Percentiles rank a stretch among this genome's conserved stretches.
These are phyloP conservation scores for Blastocystis sp. DNA, from an alignment of 352 stramenopile species.

Conservation along the genomic window DNA sequence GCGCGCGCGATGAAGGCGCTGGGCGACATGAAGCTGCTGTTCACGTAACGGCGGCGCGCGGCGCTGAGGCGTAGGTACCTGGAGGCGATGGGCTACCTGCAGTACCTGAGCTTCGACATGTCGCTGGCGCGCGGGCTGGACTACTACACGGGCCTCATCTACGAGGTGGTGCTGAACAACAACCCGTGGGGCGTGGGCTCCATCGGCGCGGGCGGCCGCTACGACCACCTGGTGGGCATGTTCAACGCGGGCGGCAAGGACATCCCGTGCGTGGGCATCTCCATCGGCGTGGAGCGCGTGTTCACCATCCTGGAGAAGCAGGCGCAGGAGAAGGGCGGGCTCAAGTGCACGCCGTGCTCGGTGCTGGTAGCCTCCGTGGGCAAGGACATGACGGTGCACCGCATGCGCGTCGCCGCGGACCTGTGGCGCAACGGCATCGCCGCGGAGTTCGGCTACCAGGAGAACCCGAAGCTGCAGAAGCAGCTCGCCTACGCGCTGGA, in stretches of 20 bases:
- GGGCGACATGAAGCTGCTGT: constrained; percentile 87
- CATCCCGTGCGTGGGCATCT: constrained; percentile 94
- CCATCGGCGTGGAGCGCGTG: constrained; percentile 95
- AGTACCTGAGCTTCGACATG: constrained; percentile 89
- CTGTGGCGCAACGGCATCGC: constrained; percentile 84
- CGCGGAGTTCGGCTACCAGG: constrained; percentile 89
- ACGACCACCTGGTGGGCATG: constrained; percentile 93
- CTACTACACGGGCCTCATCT: constrained; percentile 99
- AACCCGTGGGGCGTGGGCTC: constrained; percentile 85
- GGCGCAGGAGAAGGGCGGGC: constrained; percentile 74
- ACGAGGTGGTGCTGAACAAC: constrained; percentile 91
- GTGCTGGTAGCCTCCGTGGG: constrained; percentile 89
- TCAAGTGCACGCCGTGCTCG: constrained; percentile 63
- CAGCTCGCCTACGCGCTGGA: constrained; percentile 89
- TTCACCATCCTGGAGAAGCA: constrained; percentile 94
- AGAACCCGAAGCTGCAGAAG: constrained; percentile 94
- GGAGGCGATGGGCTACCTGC: constrained; percentile 89
- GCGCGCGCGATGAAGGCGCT: constrained; percentile 76
- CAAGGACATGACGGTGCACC: constrained; percentile 74
- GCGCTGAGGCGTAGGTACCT: constrained; percentile 78
- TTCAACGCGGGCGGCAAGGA: constrained; percentile 78
- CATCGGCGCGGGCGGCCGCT: constrained; percentile 92
- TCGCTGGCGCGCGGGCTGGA: constrained; percentile 91
- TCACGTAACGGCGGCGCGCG: constrained; percentile 72
- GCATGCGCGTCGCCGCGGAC: constrained; percentile 76